A percentile compares a stretch with the other conserved stretches of the same genome.
These are phyloP conservation scores for Candida neerlandica DNA, from an alignment of 1,139 yeast species.

Conservation along the genomic window DNA sequence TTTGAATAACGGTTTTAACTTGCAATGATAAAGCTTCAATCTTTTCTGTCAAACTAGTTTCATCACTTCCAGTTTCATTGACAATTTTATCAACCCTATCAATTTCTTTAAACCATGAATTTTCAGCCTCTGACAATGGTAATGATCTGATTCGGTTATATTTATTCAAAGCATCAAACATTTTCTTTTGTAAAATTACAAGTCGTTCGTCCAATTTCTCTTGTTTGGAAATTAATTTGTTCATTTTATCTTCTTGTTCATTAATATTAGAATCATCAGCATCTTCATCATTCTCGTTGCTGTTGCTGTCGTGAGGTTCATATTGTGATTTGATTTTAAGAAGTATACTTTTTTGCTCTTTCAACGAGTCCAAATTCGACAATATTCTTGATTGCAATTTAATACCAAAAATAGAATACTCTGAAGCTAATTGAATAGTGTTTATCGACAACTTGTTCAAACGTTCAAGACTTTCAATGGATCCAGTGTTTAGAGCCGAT, in stretches of 20 bases:
- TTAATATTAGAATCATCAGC: too few relatives aligned
- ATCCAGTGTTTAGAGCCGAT: background rate
- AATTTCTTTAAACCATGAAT: conserved; percentile 40
- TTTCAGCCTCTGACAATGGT: conserved; percentile 41
- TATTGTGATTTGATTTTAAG: conserved; percentile 13
- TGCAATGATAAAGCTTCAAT: conserved; percentile 20
- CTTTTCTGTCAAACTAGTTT: conserved; percentile 13
- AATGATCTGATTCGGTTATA: conserved; percentile 23
- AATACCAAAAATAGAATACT: conserved; percentile 23
- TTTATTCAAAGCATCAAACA: conserved; percentile 26
- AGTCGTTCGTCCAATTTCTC: conserved; percentile 23
- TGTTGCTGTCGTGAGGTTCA: conserved; percentile 21
- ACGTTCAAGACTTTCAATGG: conserved; percentile 17
- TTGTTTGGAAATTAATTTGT: conserved; percentile 24
- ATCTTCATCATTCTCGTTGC: conserved; percentile 10
- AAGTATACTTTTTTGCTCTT: conserved; percentile 25
- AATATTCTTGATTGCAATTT: conserved; percentile 27
- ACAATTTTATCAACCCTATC: conserved; percentile 25
- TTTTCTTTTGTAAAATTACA: conserved; percentile 23
- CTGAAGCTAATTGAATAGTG: conserved; percentile 21
- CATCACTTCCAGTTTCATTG: conserved; percentile 12
- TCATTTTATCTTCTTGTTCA: conserved; percentile 19
- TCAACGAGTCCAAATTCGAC: conserved; percentile 26
- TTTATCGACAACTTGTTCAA: conserved; percentile 25
- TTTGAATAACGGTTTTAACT: conserved; percentile 15